Evolutionary conservation across 352 stramenopile genomes (phyloP).

Genomic region (Phytopythium cucurbitacearum): DNA sequence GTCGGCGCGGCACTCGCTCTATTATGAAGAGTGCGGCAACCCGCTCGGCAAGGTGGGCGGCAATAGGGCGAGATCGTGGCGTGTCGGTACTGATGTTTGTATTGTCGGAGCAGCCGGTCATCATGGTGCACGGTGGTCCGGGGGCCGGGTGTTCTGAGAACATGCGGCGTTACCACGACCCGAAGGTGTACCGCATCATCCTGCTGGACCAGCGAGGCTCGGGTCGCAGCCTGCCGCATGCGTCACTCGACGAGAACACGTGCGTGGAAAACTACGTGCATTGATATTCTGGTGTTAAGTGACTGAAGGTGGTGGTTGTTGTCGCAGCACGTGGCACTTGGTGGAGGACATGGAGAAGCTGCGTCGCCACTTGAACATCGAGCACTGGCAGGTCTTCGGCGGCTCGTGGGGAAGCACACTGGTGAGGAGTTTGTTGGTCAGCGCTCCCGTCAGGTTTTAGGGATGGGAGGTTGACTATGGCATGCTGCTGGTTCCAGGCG

Average conservation of each 20-base stretch:
- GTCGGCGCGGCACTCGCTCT: slow-evolving; percentile 81
- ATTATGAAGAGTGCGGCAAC: slow-evolving; percentile 90
- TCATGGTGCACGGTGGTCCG: slow-evolving; percentile 94
- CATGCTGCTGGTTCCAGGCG: background rate
- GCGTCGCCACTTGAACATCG: slow-evolving; percentile 75
- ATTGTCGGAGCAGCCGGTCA: slow-evolving; percentile 47
- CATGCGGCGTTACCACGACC: slow-evolving; percentile 93
- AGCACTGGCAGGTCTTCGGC: slow-evolving; percentile 93
- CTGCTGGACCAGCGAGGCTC: slow-evolving; percentile 93
- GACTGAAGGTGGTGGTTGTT: background rate
- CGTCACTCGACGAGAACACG: slow-evolving; percentile 87
- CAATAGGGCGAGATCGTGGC: background rate
- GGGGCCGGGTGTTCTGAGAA: slow-evolving; percentile 84
- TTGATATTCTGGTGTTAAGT: background rate
- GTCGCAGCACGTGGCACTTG: slow-evolving; percentile 74
- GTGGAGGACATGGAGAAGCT: slow-evolving; percentile 94
- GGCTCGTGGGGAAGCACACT: slow-evolving; percentile 94
- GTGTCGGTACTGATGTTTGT: slow-evolving; percentile 10
- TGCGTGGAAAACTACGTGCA: slow-evolving; percentile 8
- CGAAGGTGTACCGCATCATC: slow-evolving; percentile 89
- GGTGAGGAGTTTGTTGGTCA: slow-evolving; percentile 13
- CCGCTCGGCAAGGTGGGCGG: slow-evolving; percentile 56
- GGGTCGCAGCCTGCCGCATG: slow-evolving; percentile 84
- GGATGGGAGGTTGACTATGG: background rate
- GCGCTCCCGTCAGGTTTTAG: too few relatives aligned